Conservation (phyloP, 305 asterid genomes). For the Solanum aculeatissimum region DNA sequence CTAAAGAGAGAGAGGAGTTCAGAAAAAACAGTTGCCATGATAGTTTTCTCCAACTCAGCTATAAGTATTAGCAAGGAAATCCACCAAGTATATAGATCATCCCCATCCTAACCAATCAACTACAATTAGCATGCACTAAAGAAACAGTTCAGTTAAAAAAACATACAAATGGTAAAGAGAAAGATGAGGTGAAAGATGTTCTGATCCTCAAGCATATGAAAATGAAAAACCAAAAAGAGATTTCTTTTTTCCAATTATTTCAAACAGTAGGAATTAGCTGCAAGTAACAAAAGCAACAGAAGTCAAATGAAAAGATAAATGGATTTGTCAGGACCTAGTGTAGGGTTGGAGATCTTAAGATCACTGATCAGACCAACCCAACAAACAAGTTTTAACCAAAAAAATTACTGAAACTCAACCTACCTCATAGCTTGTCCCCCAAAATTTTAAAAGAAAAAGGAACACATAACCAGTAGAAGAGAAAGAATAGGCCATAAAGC, state of each 20-base stretch:
- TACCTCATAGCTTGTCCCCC: not conserved
- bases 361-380: not conserved
- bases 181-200: not conserved
- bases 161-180: not conserved
- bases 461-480: not conserved
- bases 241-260: not conserved
- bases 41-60: conserved; percentile 41
- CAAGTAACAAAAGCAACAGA: not conserved
- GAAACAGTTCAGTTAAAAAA: not conserved
- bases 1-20: not conserved
- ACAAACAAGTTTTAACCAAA: not conserved
- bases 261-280: not conserved
- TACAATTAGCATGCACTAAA: conserved; percentile 7
- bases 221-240: not conserved
- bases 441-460: not conserved
- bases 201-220: not conserved
- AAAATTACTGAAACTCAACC: not conserved
- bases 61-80: conserved; percentile 50
- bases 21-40: conserved; percentile 10
- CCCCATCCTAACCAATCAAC: conserved; percentile 54
- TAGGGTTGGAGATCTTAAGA: not conserved
- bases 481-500: not conserved
- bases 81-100: conserved; percentile 61
- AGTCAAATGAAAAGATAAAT: not conserved
- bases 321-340: not conserved